Base-by-base conservation (phyloP, 306 rosid genomes). In the Canavalia gladiata region DNA sequence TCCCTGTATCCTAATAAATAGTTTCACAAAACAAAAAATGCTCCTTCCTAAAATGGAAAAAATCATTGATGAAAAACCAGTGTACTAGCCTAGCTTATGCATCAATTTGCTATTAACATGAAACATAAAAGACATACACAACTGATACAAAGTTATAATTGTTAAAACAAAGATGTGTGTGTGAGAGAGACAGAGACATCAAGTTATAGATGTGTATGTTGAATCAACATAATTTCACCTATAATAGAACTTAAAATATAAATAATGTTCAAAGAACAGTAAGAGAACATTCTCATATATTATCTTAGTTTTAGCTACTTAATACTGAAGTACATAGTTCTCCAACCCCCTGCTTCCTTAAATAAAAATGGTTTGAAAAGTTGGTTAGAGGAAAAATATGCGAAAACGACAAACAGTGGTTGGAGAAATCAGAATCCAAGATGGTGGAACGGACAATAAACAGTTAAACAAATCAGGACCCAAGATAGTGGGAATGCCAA, bases 181-280 rank as follows among this genome's bases (percentile, higher is more conserved):
- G 25, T 18, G 25, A 18, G 25, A 18, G 25, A 18, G 25, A 18
- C 25, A 18, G 25, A 18, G 25, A 2, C 50, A 35, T 52, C 62
- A 72, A 29, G 35, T 54, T 8, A 72, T 34, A 72, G n/a, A 52
- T 35, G 30, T 8, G 25, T 58, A 74, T 42, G 41, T 72, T 74
- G 42, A 41, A 42, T 55, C 31, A 58, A 74, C 45, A 74, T 13
- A 39, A 58, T 43, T 42, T 43, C 7, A 8, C 45, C 31, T 12
- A 75, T 75, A 58, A 39, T 55, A 33, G 60, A 6, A n/a, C 8
- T 29, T 39, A 55, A 25, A 35, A 73, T 28, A 51, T 54, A 25
- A 39, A 46, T 2, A 1, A 74, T 30, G 8, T 31, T 30, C 57
- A 57, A 41, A 57, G 13, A 42, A 58, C 42, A 46, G 33, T 45